A percentile compares a stretch with the other conserved stretches of the same genome.
These are phyloP conservation scores for Termitomyces sp. DNA, from an alignment of 768 basidiomycete species.

Conservation along the genomic window DNA sequence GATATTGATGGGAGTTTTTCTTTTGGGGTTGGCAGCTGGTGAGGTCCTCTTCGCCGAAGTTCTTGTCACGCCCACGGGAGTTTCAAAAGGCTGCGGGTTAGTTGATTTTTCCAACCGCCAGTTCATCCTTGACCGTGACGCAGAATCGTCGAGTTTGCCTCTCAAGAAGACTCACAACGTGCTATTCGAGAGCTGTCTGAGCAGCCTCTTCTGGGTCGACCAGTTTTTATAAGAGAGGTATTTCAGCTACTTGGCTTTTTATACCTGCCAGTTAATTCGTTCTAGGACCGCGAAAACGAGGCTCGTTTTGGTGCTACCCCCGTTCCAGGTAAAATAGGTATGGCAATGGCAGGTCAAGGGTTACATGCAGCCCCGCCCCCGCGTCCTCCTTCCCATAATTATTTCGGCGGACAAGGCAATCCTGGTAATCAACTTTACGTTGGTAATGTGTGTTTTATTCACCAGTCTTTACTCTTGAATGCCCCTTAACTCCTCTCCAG, in stretches of 20 bases:
- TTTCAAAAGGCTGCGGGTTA: constrained; percentile 99
- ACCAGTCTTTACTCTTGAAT: neutral
- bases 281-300: constrained; percentile 92
- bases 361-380: constrained; percentile 75
- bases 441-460: constrained; percentile 59
- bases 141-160: constrained; percentile 94
- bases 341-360: constrained; percentile 93
- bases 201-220: constrained; percentile 83
- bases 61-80: constrained; percentile 90
- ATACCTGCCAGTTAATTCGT: neutral
- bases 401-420: constrained; percentile 51
- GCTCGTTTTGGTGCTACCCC: constrained; percentile 94
- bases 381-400: constrained; percentile 76
- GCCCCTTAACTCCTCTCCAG: constrained; percentile 32
- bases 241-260: neutral
- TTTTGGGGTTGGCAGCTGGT: constrained; percentile 92
- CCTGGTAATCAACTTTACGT: constrained; percentile 94
- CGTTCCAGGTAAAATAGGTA: constrained; percentile 92
- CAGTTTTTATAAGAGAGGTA: constrained; percentile 96
- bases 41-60: constrained; percentile 99
- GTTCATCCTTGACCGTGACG: constrained; percentile 10
- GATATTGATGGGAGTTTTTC: constrained; percentile 94
- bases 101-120: constrained; percentile 24
- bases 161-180: constrained; percentile 83
- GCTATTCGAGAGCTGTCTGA: constrained; percentile 91